phyloP scores from a whole-genome alignment of 768 basidiomycete species.

The Boletus eberwhitei region DNA sequence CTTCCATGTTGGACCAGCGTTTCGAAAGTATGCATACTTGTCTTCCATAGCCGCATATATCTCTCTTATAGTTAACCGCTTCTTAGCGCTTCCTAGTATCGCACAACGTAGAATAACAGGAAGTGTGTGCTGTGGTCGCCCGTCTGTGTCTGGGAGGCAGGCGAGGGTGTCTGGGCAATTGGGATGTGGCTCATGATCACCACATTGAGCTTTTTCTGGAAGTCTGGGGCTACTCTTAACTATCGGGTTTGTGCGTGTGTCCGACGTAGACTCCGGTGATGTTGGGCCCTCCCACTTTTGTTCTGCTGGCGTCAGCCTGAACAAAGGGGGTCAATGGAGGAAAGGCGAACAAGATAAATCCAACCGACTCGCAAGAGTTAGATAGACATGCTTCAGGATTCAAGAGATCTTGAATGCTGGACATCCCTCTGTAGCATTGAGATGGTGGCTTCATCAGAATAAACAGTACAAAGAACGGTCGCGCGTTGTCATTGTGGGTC shows the following conservation, averaged over 20 bases:
- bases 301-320: conserved; percentile 23
- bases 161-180: conserved; percentile 75
- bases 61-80: conserved; percentile 77
- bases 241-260: conserved; percentile 30
- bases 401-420: conserved; percentile 52
- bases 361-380: conserved; percentile 41
- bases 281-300: conserved; percentile 26
- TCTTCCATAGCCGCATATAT: conserved; percentile 86
- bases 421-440: conserved; percentile 40
- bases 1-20: conserved; percentile 84
- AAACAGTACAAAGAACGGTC: background rate
- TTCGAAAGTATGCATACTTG: conserved; percentile 79
- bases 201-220: conserved; percentile 25
- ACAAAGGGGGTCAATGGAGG: conserved; percentile 27
- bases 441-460: conserved; percentile 14
- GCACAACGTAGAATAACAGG: conserved; percentile 84
- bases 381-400: conserved; percentile 49
- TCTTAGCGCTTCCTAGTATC: conserved; percentile 72
- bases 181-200: conserved; percentile 61
- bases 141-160: conserved; percentile 76
- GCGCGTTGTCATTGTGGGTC: conserved; percentile 32
- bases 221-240: conserved; percentile 17
- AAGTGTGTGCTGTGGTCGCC: conserved; percentile 78
- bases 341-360: conserved; percentile 1
- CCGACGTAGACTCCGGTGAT: conserved; percentile 37